Evolutionary conservation across 306 rosid species (phyloP), one percentile per base, ranked within the genome.

Genomic region (Rosa rugosa): DNA sequence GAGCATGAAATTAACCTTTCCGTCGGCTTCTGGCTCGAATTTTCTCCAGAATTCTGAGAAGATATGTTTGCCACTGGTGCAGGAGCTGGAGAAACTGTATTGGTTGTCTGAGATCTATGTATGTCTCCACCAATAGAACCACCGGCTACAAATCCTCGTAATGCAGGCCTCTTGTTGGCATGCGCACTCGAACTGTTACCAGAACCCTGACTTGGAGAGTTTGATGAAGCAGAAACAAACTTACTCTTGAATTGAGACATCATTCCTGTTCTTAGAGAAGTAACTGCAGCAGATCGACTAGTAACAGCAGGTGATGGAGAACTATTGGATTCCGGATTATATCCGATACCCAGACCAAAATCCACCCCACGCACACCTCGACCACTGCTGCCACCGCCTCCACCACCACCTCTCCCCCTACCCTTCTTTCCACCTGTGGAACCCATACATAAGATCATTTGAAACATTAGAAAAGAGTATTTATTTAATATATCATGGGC

Each of bases 281-380:
- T 92, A 73, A 88, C 92, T 13, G 96, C 81, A 0, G 92, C 85
- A 64, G 99, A 90, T 75, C 98, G 95, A 81, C 85, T 83, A 31
- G 91, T 85, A 84, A 69, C 85, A 11, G 89, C 16, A 53, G 75
- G 87, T n/a, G 92, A 74, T 50, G 91, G 46, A 76, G 86, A 46
- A 68, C 5, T 92, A 71, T 72, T 87, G 50, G 96, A 83, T 79
- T 94, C 99, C 6, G 90, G 59, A 76, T 47, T 84, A 80, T 92
- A 95, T 75, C 99, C 99, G 74, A 95, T 95, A 79, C 99, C 99
- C 82, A 92, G 75, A 50, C 99, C 99, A 78, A 83, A 95, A 86
- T 95, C 97, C 85, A 95, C 99, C 45, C 99, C 99, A 18, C 99
- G 99, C 78, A 95, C 97, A 40, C 99, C 99, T 65, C 93, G 91